Conservation (phyloP, 2,329 filamentous ascomycete species). For the Arthrobotrys sinensis region DNA sequence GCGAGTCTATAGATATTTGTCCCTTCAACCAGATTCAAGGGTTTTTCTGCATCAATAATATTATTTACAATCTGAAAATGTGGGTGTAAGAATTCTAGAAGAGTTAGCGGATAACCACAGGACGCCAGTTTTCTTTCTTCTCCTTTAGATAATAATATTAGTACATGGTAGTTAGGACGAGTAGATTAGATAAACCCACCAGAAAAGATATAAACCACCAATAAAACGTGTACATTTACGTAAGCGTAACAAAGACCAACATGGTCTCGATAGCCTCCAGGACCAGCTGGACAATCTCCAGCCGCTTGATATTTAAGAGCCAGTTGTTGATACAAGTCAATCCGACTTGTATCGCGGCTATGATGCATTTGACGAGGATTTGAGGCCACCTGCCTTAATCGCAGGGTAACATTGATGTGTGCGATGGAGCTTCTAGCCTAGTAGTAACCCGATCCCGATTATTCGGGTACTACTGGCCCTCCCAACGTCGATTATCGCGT, state of each 20-base stretch:
- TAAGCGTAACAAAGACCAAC: background rate
- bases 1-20: too few relatives aligned
- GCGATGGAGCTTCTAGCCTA: background rate
- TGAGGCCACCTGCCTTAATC: background rate
- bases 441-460: background rate
- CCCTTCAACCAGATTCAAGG: too few relatives aligned
- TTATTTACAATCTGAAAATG: too few relatives aligned
- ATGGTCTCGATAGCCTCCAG: background rate
- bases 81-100: too few relatives aligned
- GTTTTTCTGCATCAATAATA: too few relatives aligned
- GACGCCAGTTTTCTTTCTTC: too few relatives aligned
- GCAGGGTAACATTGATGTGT: background rate
- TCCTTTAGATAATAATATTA: too few relatives aligned
- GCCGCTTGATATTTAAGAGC: background rate
- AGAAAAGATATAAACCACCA: too few relatives aligned
- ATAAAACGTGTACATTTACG: too few relatives aligned
- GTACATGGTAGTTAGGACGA: too few relatives aligned
- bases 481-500: background rate
- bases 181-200: too few relatives aligned
- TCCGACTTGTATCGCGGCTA: background rate
- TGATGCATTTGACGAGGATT: background rate
- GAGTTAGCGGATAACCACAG: too few relatives aligned
- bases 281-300: background rate
- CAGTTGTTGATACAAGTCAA: background rate
- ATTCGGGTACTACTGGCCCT: background rate